phyloP scores from a whole-genome alignment of 208 protist genomes.

The Endotrypanum monterogeii region DNA sequence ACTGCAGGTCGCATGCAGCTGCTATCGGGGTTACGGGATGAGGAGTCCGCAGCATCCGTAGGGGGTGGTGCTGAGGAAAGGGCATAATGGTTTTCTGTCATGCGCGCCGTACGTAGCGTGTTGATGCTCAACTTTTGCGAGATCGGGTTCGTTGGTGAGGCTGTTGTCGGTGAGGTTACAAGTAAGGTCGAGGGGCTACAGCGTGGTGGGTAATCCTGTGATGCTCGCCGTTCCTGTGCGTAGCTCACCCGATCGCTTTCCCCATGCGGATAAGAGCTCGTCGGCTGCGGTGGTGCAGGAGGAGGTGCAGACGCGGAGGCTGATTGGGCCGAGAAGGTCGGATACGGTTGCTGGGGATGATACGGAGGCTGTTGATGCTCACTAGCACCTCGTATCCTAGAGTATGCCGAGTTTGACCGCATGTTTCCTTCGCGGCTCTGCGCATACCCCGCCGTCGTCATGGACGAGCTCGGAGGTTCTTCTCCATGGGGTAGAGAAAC shows the following conservation, averaged over 20 bases:
- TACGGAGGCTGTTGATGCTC: not conserved
- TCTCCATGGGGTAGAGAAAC: not conserved
- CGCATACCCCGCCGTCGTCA: not conserved
- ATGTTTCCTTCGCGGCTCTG: not conserved
- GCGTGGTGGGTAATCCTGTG: slow-evolving; percentile 14
- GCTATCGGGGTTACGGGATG: not conserved
- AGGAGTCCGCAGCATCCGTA: not conserved
- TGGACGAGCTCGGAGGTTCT: not conserved
- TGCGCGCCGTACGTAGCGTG: not conserved
- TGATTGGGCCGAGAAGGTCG: not conserved
- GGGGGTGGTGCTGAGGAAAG: not conserved
- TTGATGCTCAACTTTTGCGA: slow-evolving; percentile 6
- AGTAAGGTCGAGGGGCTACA: not conserved
- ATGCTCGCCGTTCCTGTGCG: slow-evolving; percentile 3
- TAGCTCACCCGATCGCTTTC: not conserved
- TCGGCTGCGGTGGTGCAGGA: not conserved
- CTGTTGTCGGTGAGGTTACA: not conserved
- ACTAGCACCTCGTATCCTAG: not conserved
- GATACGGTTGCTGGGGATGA: not conserved
- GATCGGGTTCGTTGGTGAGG: not conserved
- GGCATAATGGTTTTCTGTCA: not conserved
- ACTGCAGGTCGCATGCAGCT: not conserved
- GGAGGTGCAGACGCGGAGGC: not conserved
- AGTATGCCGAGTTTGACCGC: not conserved
- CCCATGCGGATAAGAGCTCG: not conserved